phyloP scores from a whole-genome alignment of 345 rosid genomes.

The Boechera stricta region DNA sequence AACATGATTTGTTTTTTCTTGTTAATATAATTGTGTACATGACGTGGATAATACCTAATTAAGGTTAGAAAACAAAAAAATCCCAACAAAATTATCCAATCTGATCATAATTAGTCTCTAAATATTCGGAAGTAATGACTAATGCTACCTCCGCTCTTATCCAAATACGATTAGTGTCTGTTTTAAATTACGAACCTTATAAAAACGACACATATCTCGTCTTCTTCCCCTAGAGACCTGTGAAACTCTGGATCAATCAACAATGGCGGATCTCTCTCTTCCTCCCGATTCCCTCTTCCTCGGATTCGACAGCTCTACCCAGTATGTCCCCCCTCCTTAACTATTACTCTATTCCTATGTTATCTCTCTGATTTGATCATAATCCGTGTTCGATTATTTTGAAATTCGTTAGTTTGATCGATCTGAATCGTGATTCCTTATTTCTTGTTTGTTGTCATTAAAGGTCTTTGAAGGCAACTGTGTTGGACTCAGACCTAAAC shows the following conservation, averaged over 20 bases:
- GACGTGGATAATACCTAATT: too few relatives aligned
- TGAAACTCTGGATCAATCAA: conserved; percentile 18
- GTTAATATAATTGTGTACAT: too few relatives aligned
- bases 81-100: not conserved
- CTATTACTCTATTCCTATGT: not conserved
- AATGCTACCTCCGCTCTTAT: not conserved
- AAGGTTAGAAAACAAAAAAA: not conserved
- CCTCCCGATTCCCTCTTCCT: conserved; percentile 80
- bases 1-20: too few relatives aligned
- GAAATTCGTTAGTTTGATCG: conserved; percentile 6
- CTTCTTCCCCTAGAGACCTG: not conserved
- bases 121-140: not conserved
- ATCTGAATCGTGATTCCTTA: conserved; percentile 7
- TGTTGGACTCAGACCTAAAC: conserved; percentile 73
- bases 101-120: not conserved
- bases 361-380: not conserved
- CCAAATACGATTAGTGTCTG: not conserved
- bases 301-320: conserved; percentile 92
- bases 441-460: not conserved
- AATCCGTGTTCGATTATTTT: not conserved
- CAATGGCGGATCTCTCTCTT: conserved; percentile 62
- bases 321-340: conserved; percentile 43
- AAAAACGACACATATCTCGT: not conserved
- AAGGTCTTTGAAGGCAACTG: conserved; percentile 98
- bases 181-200: not conserved